phyloP scores from a whole-genome alignment of 192 early-diverging fungal genomes.

The Mycoemilia scoparia region DNA sequence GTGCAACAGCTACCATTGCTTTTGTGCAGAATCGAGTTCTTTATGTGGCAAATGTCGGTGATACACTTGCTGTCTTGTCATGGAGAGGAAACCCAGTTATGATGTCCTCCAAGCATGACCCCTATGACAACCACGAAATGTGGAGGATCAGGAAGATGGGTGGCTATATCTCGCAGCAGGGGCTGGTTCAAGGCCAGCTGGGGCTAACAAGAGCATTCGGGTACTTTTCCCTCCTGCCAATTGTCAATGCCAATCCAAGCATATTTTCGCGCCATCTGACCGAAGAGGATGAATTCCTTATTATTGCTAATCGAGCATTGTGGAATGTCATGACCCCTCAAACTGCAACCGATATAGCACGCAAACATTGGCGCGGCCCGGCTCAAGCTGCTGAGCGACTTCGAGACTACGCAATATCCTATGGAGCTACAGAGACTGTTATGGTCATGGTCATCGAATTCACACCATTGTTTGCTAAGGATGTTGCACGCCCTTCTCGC shows the following conservation, averaged over 20 bases:
- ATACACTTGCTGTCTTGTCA: constrained; percentile 62
- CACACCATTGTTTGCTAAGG: constrained; percentile 52
- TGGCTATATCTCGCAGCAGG: constrained; percentile 56
- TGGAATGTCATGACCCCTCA: constrained; percentile 67
- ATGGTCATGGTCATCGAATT: constrained; percentile 85
- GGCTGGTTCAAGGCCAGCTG: constrained; percentile 54
- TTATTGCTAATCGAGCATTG: constrained; percentile 51
- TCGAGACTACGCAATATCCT: constrained; percentile 71
- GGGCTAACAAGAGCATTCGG: constrained; percentile 69
- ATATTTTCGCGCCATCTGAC: constrained; percentile 52
- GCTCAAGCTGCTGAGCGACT: constrained; percentile 63
- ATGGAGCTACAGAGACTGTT: constrained; percentile 53
- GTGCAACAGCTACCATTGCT: constrained; percentile 63
- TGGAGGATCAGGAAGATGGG: constrained; percentile 61
- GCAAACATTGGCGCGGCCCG: constrained; percentile 53
- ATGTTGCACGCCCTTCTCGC: constrained; percentile 22
- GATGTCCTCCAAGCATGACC: constrained; percentile 53
- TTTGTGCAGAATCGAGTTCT: constrained; percentile 59
- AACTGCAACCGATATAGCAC: constrained; percentile 69
- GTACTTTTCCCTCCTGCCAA: constrained; percentile 63
- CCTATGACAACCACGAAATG: constrained; percentile 46
- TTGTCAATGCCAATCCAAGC: constrained; percentile 69
- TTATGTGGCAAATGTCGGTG: constrained; percentile 76
- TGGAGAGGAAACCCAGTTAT: constrained; percentile 46
- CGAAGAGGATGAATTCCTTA: constrained; percentile 64